Base-by-base conservation (phyloP, 2,329 filamentous ascomycete species). In the Nothophaeocryptopus gaeumannii region DNA sequence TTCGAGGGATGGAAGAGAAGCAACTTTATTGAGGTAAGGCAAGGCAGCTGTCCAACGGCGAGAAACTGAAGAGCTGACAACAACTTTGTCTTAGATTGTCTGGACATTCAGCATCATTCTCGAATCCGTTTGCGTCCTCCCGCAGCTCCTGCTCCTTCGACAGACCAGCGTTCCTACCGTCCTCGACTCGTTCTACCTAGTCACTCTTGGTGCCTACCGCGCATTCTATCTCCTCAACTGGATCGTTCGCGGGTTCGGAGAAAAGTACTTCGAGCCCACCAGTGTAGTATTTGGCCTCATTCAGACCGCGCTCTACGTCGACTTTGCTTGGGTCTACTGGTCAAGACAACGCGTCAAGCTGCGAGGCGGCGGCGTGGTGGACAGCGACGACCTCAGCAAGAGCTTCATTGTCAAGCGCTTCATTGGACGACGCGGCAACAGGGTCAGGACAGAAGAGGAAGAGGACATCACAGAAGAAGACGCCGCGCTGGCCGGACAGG, bases 311-410 rank as follows among this genome's bases (percentile, higher is more conserved):
- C 81, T 96, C 37, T 96, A 96, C 70, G 68, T 91, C 60, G 92
- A 97, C 71, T 97, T 97, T 67, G 90, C 89, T 32, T 96, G 91
- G 90, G 90, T 97, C 1, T 97, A 97, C 76, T 96, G 88, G 74
- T 88, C 86, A 9, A 82, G 92, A 56, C 92, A 96, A 74, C 83
- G 91, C 50, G 90, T 97, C 65, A 96, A 96, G 83, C 83, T 97
- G 12, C 82, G 92, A 54, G 85, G 83, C 58, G 92, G 92, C 38
- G 89, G 89, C 5, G 78, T 96, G 13, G 89, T 97, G 11, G 92
- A 97, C 66, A 85, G 86, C 3, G 91, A 96, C 58, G 92, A 97
- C 67, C 77, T 95, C 66, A 80, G 84, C 56, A 84, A 88, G 48
- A 88, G 90, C 56, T 96, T 90, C 84, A 76, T 97, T 26, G 81